These are phyloP conservation scores for Pythium folliculosum DNA, from an alignment of 352 stramenopile genomes.

Conservation along the genomic window DNA sequence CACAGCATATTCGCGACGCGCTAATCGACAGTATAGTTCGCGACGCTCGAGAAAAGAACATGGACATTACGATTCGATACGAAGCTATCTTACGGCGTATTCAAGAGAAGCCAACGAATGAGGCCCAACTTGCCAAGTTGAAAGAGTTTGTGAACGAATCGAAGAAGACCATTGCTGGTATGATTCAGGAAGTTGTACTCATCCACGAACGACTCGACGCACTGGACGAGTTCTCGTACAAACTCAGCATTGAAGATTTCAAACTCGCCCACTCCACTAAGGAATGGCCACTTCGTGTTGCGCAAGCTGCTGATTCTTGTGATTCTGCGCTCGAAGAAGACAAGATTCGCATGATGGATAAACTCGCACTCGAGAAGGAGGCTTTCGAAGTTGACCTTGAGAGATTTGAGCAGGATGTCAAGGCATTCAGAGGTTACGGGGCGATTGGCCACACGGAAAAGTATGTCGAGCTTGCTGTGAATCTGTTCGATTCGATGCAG, in stretches of 20 bases:
- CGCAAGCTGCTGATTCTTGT: constrained; percentile 78
- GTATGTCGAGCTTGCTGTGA: constrained; percentile 87
- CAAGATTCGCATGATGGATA: constrained; percentile 95
- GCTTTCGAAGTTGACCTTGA: constrained; percentile 85
- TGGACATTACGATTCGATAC: constrained; percentile 89
- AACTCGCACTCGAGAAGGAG: constrained; percentile 90
- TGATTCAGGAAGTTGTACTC: constrained; percentile 72
- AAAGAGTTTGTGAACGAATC: constrained; percentile 88
- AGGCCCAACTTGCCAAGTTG: constrained; percentile 89
- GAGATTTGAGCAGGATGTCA: constrained; percentile 87
- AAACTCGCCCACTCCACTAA: constrained; percentile 89
- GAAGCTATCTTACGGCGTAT: constrained; percentile 88
- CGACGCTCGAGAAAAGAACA: constrained; percentile 80
- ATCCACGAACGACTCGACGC: constrained; percentile 77
- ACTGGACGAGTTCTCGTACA: constrained; percentile 84
- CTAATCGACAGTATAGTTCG: constrained; percentile 83
- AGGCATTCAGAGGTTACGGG: constrained; percentile 86
- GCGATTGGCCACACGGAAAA: constrained; percentile 89
- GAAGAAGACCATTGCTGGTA: constrained; percentile 73
- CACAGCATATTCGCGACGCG: constrained; percentile 69
- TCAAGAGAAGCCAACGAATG: constrained; percentile 91
- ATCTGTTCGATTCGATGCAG: constrained; percentile 87
- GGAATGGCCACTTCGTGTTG: constrained; percentile 83
- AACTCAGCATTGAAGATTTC: constrained; percentile 89
- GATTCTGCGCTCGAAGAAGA: constrained; percentile 90